Evolutionary conservation across 31 red algal species (phyloP), one percentile per base, ranked within the genome.

Genomic region (Porphyra umbilicalis): DNA sequence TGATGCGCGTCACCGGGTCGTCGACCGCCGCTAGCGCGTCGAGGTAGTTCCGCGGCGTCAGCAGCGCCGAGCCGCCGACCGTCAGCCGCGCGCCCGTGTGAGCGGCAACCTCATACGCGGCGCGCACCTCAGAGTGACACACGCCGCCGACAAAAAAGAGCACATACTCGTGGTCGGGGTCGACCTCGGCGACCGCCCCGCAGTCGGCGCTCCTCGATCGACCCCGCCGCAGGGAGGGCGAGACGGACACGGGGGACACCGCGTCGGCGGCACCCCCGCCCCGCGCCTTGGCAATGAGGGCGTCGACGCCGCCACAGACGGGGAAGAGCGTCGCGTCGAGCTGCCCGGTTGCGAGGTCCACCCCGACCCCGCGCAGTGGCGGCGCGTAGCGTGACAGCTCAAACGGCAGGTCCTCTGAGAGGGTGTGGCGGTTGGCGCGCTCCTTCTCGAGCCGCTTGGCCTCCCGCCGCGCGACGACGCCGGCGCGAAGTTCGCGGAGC

Each of bases 91-190:
- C 85, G n/a, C 84, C 79, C 16, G 89, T 46, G 76, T 86, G 88
- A 29, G 20, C 39, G 83, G 89, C 91, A 35, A 96, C 90, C 46
- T 96, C 94, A 42, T 92, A 85, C 75, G 92, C 83, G 18, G 88
- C 68, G 36, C 86, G 86, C 42, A 96, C 86, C 75, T 96, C 94
- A 8, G 94, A 92, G 81, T 90, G 87, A 32, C 81, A 85, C 15
- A 96, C 75, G 16, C 94, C 94, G 42, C 94, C 94, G 1, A 93
- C 38, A 38, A 96, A 87, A 82, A 96, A 96, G 31, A 96, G 75
- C 39, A 96, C 80, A 75, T 86, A 92, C 36, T 90, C 44, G 81
- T 94, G 92, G 10, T 81, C 88, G 11, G 32, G 75, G 38, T 94
- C 92, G 14, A 84, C 92, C 67, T 88, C 33, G 7, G 82, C 75